Base-by-base conservation (phyloP, 2,329 filamentous ascomycete species). In the Phialophora verrucosa region DNA sequence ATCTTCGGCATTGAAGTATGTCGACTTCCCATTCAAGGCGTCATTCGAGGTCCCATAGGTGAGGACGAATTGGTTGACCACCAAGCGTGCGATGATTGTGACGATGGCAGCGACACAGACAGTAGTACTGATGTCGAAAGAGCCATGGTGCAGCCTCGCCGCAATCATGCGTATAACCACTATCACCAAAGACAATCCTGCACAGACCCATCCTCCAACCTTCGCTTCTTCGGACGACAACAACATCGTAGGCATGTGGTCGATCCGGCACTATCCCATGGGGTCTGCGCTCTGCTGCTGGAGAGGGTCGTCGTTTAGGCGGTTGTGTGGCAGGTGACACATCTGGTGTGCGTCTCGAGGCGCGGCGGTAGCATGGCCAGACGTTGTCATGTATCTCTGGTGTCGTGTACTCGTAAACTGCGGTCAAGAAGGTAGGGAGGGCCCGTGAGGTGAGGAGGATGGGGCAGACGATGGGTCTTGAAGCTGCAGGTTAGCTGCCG, bases 1-100 rank as follows among this genome's bases (percentile, higher is more conserved):
- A 70, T 70, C 65, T 25, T 70, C 47, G 7, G 64, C 50, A 35
- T 68, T 35, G 61, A 72, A 70, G 47, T 72, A 68, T 32, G 64
- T 29, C 4, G 31, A 38, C 29, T 64, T 69, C 25, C 63, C 62
- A 58, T 65, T 61, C n/a, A 70, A 17, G n/a, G 62, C 64, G 49
- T 70, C 69, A 32, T 70, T 68, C 17, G 64, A 64, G 8, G 69
- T 70, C 6, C 69, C 69, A 44, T 63, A 65, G 12, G 23, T 59
- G 25, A 70, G 64, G 23, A 69, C 63, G 53, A 55, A 69, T 23
- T 70, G 64, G 50, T 69, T 68, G 35, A 69, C 64, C 11, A 51
- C 62, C 35, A 70, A 31, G 14, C 69, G 69, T 57, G 55, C 56
- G 8, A 50, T 42, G n/a, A 67, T 44, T 6, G 64, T 35, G 25